Base-by-base conservation (phyloP, 129 eudicot genomes). In the Glebionis coronaria region DNA sequence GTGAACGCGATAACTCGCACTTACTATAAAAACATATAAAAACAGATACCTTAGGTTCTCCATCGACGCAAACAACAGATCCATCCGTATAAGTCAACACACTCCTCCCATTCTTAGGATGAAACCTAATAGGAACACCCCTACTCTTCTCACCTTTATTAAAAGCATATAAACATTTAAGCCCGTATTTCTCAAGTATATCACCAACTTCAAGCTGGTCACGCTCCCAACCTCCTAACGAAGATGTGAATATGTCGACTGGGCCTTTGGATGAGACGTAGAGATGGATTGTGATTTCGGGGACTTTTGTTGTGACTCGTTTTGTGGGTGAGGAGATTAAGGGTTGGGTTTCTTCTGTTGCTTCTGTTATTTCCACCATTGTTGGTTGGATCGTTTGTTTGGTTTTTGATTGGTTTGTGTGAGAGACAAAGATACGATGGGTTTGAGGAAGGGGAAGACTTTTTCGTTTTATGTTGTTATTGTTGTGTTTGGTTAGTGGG, bases 181-280 rank as follows among this genome's bases (percentile, higher is more conserved):
- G 71, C 0, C 88, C 90, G 35, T 81, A 88, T 51, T 82, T 79
- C 1, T 88, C 90, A 6, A 85, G 78, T 27, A 91, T 88, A 1
- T 85, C 94, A 5, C 82, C 56, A 20, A 91, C 88, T 73, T 91
- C 96, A 55, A 91, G 88, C 82, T 88, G 96, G 61, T 88, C 90
- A 73, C 83, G 96, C 44, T 88, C 97, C 90, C 90, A 91, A 12
- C 97, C 96, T n/a, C 87, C 96, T 58, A 91, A 78, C 19, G 52
- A 42, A 38, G 80, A 67, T 57, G 81, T 91, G 74, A 88, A 79
- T 58, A 69, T 78, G 45, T 71, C 94, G 58, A 91, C 85, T 44
- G 91, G 94, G 15, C 97, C 97, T 15, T 80, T 68, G 3, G 96
- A 96, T 44, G 60, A 61, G 50, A 76, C 79, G 74, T 74, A 88